Evolutionary conservation across 2,329 filamentous ascomycete species (phyloP).

Genomic region (Pochonia chlamydosporia): DNA sequence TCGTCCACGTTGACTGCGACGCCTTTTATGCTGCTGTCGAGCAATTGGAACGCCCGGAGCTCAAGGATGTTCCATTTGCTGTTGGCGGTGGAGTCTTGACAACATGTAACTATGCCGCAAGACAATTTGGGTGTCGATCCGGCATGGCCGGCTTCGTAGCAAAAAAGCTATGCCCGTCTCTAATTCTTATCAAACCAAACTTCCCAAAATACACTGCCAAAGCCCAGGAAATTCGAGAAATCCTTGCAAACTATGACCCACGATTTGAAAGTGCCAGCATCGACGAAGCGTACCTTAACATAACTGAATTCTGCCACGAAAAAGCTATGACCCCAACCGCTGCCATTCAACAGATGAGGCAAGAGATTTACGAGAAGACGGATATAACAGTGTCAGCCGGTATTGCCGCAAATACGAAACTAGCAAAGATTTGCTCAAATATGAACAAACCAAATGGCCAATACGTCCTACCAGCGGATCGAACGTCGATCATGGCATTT

Average conservation of each 20-base stretch:
- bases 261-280: conserved; percentile 91
- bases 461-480: conserved; percentile 67
- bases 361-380: conserved; percentile 68
- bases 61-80: conserved; percentile 83
- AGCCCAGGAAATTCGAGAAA: conserved; percentile 76
- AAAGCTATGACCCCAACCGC: conserved; percentile 65
- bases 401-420: conserved; percentile 85
- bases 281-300: conserved; percentile 94
- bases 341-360: conserved; percentile 70
- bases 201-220: conserved; percentile 90
- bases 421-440: conserved; percentile 95
- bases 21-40: conserved; percentile 97
- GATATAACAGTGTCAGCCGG: conserved; percentile 89
- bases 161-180: conserved; percentile 82
- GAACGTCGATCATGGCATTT: conserved; percentile 72
- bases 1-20: conserved; percentile 94
- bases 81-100: conserved; percentile 67
- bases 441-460: conserved; percentile 96
- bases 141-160: conserved; percentile 97
- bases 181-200: conserved; percentile 77
- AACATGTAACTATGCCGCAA: conserved; percentile 79
- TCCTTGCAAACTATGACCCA: conserved; percentile 82
- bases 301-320: conserved; percentile 75
- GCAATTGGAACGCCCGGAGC: conserved; percentile 73
- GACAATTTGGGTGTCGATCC: conserved; percentile 84